Evolutionary conservation across 306 rosid species (phyloP).

Genomic region (cucumber (Cucumis sativus)): Cucumber_9930_V3 NC_026658.2:20725001-20725500

Average conservation of each 20-base stretch:
- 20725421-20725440: slow-evolving; percentile 42
- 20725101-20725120: slow-evolving; percentile 54
- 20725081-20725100: slow-evolving; percentile 63
- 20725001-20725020: slow-evolving; percentile 97
- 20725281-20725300: slow-evolving; percentile 98
- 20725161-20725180: slow-evolving; percentile 37
- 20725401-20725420: slow-evolving; percentile 51
- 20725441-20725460: slow-evolving; percentile 41
- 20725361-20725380: slow-evolving; percentile 55
- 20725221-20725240: slow-evolving; percentile 33
- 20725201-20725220: slow-evolving; percentile 44
- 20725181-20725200: slow-evolving; percentile 44
- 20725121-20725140: slow-evolving; percentile 33
- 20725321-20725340: slow-evolving; percentile 91
- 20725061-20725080: slow-evolving; percentile 36
- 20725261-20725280: slow-evolving; percentile 96
- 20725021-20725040: slow-evolving; percentile 70
- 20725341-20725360: slow-evolving; percentile 49
- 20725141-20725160: slow-evolving; percentile 40
- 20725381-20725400: slow-evolving; percentile 35
- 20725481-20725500: slow-evolving; percentile 39
- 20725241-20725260: slow-evolving; percentile 49
- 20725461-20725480: slow-evolving; percentile 49
- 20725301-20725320: slow-evolving; percentile 87
- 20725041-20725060: slow-evolving; percentile 45